A percentile compares a stretch with the other conserved stretches of the same genome.
Conservation (phyloP, 2,329 filamentous ascomycete species). For the Fonsecaea erecta region DNA sequence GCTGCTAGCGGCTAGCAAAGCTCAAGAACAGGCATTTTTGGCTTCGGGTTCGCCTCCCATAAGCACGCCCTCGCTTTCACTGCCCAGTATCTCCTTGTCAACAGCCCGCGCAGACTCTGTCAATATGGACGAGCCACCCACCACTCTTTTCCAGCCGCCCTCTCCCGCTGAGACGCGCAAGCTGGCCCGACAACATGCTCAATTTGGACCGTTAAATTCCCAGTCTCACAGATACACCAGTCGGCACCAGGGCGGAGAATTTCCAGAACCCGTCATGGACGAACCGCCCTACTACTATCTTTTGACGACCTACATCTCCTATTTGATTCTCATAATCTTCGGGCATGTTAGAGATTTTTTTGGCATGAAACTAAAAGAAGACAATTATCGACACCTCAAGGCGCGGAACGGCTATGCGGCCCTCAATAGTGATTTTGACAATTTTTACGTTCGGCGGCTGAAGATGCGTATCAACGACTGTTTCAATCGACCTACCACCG, state of each 20-base stretch:
- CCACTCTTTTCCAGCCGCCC: constrained; percentile 85
- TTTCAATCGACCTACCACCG: constrained; percentile 89
- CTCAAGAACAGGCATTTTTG: constrained; percentile 63
- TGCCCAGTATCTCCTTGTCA: constrained; percentile 91
- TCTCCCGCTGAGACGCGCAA: constrained; percentile 79
- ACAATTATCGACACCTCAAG: constrained; percentile 83
- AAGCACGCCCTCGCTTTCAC: constrained; percentile 72
- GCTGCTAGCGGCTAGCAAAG: constrained; percentile 69
- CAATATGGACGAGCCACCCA: constrained; percentile 72
- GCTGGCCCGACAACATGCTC: constrained; percentile 78
- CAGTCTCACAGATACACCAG: constrained; percentile 86
- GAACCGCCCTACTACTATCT: constrained; percentile 97
- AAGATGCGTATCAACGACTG: constrained; percentile 97
- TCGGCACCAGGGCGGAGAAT: constrained; percentile 78
- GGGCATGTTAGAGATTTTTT: constrained; percentile 97
- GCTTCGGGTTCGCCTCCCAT: constrained; percentile 67
- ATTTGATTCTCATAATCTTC: constrained; percentile 91
- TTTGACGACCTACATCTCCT: constrained; percentile 97
- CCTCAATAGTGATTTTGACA: constrained; percentile 97
- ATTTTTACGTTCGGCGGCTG: constrained; percentile 90
- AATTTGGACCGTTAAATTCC: constrained; percentile 85
- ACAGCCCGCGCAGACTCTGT: constrained; percentile 78
- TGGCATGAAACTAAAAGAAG: constrained; percentile 88
- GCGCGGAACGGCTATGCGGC: constrained; percentile 88
- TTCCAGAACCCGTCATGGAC: constrained; percentile 85